Evolutionary conservation across 768 basidiomycete species (phyloP).

Genomic region (Guyanaporus albipodus): DNA sequence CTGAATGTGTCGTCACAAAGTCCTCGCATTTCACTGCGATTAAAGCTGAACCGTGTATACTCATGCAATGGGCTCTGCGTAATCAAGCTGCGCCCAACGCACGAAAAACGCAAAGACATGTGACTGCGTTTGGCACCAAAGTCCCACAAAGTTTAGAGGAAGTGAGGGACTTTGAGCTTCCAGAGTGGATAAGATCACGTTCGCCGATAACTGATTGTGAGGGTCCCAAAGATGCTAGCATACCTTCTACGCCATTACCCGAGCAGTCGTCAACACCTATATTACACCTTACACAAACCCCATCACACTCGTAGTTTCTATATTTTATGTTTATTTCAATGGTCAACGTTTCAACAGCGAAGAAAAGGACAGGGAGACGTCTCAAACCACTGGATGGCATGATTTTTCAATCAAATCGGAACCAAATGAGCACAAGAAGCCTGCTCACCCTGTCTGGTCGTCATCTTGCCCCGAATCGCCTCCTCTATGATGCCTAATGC

Average conservation of each 20-base stretch:
- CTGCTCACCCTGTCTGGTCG: constrained; percentile 13
- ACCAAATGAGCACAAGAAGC: not conserved
- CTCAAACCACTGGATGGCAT: constrained; percentile 12
- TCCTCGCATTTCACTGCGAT: constrained; percentile 3
- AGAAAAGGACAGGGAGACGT: not conserved
- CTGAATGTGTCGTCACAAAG: constrained; percentile 16
- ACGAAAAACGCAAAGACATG: constrained; percentile 49
- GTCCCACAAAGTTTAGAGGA: constrained; percentile 48
- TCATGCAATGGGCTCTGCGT: constrained; percentile 51
- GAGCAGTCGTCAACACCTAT: constrained; percentile 7
- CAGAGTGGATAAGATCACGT: constrained; percentile 43
- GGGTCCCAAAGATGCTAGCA: not conserved
- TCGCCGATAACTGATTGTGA: constrained; percentile 17
- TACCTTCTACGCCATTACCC: constrained; percentile 3
- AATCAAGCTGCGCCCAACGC: constrained; percentile 40
- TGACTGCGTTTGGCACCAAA: constrained; percentile 57
- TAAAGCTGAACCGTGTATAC: constrained; percentile 32
- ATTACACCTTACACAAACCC: constrained; percentile 8
- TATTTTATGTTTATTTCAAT: constrained; percentile 33
- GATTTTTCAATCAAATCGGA: constrained; percentile 1
- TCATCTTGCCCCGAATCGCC: constrained; percentile 7
- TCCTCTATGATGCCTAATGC: constrained; percentile 39
- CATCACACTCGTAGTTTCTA: constrained; percentile 10
- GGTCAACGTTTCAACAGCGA: constrained; percentile 1
- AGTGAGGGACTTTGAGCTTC: constrained; percentile 52